phyloP scores from a whole-genome alignment of 352 stramenopile species.

The Detonula confervacea region DNA sequence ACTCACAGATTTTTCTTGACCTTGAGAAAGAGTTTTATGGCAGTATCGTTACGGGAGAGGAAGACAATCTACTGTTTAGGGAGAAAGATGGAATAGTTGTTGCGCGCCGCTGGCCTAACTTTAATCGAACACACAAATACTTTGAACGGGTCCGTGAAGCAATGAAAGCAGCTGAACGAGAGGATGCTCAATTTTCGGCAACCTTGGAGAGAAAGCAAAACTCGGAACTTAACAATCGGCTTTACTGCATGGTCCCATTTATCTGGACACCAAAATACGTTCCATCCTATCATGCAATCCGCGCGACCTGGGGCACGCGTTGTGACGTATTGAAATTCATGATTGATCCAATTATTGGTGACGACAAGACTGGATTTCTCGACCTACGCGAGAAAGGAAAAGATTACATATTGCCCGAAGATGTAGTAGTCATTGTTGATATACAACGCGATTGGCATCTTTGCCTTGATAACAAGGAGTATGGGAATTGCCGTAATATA shows the following conservation, averaged over 20 bases:
- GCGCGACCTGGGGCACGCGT: constrained; percentile 39
- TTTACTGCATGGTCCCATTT: constrained; percentile 57
- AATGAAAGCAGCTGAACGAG: constrained; percentile 23
- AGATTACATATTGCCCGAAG: constrained; percentile 24
- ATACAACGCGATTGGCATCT: constrained; percentile 41
- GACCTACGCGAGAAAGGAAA: constrained; percentile 31
- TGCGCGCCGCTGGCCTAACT: constrained; percentile 14
- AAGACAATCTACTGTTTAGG: too few relatives aligned
- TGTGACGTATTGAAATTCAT: constrained; percentile 47
- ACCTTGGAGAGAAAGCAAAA: neutral
- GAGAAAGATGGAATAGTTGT: constrained; percentile 1
- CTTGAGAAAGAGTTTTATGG: constrained; percentile 56
- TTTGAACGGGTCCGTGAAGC: constrained; percentile 42
- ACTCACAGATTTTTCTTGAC: constrained; percentile 28
- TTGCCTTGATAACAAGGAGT: constrained; percentile 2
- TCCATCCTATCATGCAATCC: constrained; percentile 41
- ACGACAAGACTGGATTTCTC: constrained; percentile 17
- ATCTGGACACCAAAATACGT: constrained; percentile 34
- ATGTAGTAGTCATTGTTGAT: constrained; percentile 38
- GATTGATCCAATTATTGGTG: constrained; percentile 50
- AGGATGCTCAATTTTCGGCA: neutral
- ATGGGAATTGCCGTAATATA: constrained; percentile 41
- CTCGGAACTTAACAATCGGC: constrained; percentile 13
- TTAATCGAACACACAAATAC: constrained; percentile 35
- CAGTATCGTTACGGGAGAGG: too few relatives aligned